phyloP scores from a whole-genome alignment of 2,329 filamentous ascomycete species.

The Esteya vermicola region DNA sequence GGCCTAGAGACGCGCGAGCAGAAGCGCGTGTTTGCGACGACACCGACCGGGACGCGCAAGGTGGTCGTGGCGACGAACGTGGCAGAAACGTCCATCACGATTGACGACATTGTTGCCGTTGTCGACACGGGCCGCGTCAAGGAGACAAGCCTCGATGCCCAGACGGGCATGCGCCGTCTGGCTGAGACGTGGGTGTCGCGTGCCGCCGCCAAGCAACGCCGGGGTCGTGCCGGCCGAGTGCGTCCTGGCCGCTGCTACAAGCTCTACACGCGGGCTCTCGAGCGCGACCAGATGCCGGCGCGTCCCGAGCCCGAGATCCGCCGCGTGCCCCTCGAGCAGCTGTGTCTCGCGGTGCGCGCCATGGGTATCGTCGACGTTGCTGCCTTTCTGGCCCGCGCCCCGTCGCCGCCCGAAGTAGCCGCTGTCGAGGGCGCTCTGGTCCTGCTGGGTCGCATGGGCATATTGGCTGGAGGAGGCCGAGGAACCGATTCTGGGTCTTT shows the following conservation, averaged over 20 bases:
- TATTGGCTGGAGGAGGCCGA: slow-evolving; percentile 55
- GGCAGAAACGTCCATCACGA: slow-evolving; percentile 95
- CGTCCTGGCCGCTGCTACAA: slow-evolving; percentile 89
- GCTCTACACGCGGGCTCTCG: slow-evolving; percentile 76
- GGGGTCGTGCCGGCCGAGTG: slow-evolving; percentile 86
- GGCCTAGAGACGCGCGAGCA: slow-evolving; percentile 83
- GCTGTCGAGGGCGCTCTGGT: slow-evolving; percentile 77
- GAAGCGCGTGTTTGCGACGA: slow-evolving; percentile 63
- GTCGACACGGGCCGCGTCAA: slow-evolving; percentile 94
- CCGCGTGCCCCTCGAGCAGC: slow-evolving; percentile 81
- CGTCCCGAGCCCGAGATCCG: slow-evolving; percentile 88
- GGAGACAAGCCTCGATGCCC: slow-evolving; percentile 84
- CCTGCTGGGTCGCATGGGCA: slow-evolving; percentile 73
- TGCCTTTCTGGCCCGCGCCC: slow-evolving; percentile 67
- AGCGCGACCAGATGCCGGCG: slow-evolving; percentile 61
- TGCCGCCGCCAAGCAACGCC: slow-evolving; percentile 86
- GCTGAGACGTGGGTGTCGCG: slow-evolving; percentile 91
- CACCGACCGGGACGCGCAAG: slow-evolving; percentile 73
- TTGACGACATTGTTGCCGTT: slow-evolving; percentile 91
- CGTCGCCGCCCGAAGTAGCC: slow-evolving; percentile 73
- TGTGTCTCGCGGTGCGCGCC: slow-evolving; percentile 85
- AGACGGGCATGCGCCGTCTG: slow-evolving; percentile 86
- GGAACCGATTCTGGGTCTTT: no score
- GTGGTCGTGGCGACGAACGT: slow-evolving; percentile 93
- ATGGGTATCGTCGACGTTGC: slow-evolving; percentile 83